Evolutionary conservation across 805 yeast genomes (phyloP).

Genomic region (Lachancea lanzarotensis): DNA sequence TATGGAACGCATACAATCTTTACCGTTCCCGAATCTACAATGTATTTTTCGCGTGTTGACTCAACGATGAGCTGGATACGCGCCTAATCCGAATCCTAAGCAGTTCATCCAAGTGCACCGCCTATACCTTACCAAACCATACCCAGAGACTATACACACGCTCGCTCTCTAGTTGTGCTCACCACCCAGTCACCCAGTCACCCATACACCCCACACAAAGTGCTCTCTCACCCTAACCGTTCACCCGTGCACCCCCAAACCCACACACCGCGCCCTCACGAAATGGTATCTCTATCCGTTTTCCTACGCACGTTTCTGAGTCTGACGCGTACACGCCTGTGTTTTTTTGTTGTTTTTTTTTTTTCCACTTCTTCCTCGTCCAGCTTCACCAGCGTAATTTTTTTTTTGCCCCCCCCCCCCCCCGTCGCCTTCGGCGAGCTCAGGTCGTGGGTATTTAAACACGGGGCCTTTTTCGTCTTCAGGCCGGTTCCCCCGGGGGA

Average conservation of each 20-base stretch:
- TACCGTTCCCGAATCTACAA: too few species aligned
- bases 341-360: background rate
- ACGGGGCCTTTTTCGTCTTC: conserved; percentile 5
- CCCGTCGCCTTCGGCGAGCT: too few species aligned
- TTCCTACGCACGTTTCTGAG: background rate
- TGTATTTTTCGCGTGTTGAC: too few species aligned
- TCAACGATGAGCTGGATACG: too few species aligned
- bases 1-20: too few species aligned
- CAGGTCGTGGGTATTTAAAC: conserved; percentile 9
- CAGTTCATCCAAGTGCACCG: background rate
- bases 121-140: background rate
- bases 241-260: background rate
- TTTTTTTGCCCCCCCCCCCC: background rate
- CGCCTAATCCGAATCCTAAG: too few species aligned
- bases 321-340: background rate
- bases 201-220: background rate
- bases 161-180: background rate
- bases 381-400: background rate
- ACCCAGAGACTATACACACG: background rate
- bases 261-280: background rate
- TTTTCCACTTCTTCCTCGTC: background rate
- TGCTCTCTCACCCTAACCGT: too few species aligned
- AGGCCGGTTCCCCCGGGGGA: conserved; percentile 1
- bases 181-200: background rate
- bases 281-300: too few species aligned